Percentiles rank a stretch among this genome's conserved stretches.
These are phyloP conservation scores for Eucalyptus rudis DNA, from an alignment of 345 rosid genomes.

Conservation along the genomic window DNA sequence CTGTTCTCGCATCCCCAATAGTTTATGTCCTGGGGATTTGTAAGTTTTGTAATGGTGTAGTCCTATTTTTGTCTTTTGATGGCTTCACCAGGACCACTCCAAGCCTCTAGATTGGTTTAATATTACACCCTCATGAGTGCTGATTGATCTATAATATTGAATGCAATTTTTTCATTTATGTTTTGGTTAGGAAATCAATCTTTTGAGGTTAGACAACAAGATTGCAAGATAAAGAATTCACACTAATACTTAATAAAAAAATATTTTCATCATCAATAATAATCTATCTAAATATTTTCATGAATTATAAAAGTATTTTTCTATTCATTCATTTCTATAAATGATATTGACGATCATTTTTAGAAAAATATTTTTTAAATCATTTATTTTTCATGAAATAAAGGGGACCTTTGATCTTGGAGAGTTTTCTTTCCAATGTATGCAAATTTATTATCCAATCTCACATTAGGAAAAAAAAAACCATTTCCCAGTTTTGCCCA, in stretches of 20 bases:
- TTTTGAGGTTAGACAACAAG: background rate
- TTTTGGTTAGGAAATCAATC: background rate
- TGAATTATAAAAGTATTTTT: background rate
- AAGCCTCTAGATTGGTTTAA: background rate
- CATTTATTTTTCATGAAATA: background rate
- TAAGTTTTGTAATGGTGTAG: background rate
- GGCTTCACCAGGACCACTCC: background rate
- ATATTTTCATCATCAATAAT: background rate
- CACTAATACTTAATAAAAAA: background rate
- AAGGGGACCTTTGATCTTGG: accelerated
- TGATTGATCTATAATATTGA: background rate
- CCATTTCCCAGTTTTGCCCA: background rate
- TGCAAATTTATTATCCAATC: background rate
- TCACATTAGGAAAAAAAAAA: background rate
- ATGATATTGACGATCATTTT: background rate
- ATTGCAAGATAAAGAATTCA: background rate
- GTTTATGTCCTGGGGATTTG: background rate
- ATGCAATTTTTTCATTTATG: accelerated
- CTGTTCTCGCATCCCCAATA: background rate
- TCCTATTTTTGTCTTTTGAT: background rate
- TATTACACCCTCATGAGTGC: background rate
- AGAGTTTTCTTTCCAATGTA: background rate
- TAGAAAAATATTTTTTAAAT: background rate
- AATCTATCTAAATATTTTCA: background rate
- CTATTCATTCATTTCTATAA: background rate